Evolutionary conservation across 1,284 basidiomycete genomes (phyloP).

Genomic region (Cutaneotrichosporon sp.): DNA sequence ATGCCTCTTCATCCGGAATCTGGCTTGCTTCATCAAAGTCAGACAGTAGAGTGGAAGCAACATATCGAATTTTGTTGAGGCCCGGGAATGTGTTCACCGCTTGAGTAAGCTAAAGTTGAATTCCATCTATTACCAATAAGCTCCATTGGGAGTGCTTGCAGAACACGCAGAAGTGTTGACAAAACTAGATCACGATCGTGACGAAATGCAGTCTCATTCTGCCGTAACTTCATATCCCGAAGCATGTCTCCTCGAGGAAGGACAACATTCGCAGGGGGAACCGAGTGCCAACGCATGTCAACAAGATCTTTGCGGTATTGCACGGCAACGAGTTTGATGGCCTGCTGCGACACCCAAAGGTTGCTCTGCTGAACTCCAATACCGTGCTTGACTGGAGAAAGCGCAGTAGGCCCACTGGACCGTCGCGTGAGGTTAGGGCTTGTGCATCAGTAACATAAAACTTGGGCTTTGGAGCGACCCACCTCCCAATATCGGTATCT

Average conservation of each 20-base stretch:
- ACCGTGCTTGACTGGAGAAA: neutral
- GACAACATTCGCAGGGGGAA: neutral
- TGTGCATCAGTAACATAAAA: no score
- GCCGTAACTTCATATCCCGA: neutral
- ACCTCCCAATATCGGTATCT: neutral
- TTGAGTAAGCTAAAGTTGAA: neutral
- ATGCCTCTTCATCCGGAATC: neutral
- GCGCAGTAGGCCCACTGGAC: neutral
- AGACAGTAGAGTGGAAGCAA: slow-evolving; percentile 76
- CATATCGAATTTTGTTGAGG: slow-evolving; percentile 82
- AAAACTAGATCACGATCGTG: neutral
- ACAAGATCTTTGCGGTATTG: slow-evolving; percentile 3
- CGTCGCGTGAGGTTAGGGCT: neutral
- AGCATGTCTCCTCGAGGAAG: neutral
- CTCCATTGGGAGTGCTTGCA: neutral
- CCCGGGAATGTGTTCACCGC: slow-evolving; percentile 66
- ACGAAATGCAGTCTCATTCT: neutral
- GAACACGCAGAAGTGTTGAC: neutral
- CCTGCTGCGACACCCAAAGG: slow-evolving; percentile 1
- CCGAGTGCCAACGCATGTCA: slow-evolving; percentile 1
- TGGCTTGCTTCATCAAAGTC: slow-evolving; percentile 22
- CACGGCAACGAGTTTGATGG: neutral
- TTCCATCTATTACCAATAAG: neutral
- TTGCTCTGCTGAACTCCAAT: slow-evolving; percentile 3
- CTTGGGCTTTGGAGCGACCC: no score